Conservation (phyloP, 108 stramenopile genomes). For the Skeletonema costatum region DNA sequence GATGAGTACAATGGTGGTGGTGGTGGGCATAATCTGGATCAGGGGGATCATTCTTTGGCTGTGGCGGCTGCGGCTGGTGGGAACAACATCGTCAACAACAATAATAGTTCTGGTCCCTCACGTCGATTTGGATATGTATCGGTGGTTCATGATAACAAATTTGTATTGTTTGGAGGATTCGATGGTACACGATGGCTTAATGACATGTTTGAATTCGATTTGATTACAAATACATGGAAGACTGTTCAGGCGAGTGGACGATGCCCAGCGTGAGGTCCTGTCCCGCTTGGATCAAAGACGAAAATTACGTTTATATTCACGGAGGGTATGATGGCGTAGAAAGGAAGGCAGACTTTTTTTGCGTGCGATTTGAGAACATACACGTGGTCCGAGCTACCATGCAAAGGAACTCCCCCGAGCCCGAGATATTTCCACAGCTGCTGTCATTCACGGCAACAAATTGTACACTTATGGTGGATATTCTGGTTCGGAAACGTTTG, state of each 20-base stretch:
- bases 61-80: conserved; percentile 15
- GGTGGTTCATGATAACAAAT: conserved; percentile 86
- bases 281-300: conserved; percentile 90
- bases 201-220: conserved; percentile 88
- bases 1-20: conserved; percentile 5
- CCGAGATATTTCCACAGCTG: conserved; percentile 95
- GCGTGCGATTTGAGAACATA: conserved; percentile 85
- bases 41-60: conserved; percentile 4
- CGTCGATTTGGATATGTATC: conserved; percentile 92
- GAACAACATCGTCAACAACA: neutral
- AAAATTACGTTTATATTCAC: conserved; percentile 89
- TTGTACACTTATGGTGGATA: conserved; percentile 94
- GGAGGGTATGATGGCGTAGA: conserved; percentile 95
- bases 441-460: conserved; percentile 85
- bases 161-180: conserved; percentile 93
- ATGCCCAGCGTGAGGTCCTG: conserved; percentile 82
- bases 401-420: conserved; percentile 79
- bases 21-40: conserved; percentile 2
- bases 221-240: conserved; percentile 73
- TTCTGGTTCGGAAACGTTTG: conserved; percentile 80
- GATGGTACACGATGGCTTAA: conserved; percentile 86
- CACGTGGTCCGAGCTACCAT: conserved; percentile 89
- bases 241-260: conserved; percentile 54
- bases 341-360: conserved; percentile 90
- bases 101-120: conserved; percentile 51